phyloP scores from a whole-genome alignment of 2,329 filamentous ascomycete genomes.

The Raffaelea albimanens region DNA sequence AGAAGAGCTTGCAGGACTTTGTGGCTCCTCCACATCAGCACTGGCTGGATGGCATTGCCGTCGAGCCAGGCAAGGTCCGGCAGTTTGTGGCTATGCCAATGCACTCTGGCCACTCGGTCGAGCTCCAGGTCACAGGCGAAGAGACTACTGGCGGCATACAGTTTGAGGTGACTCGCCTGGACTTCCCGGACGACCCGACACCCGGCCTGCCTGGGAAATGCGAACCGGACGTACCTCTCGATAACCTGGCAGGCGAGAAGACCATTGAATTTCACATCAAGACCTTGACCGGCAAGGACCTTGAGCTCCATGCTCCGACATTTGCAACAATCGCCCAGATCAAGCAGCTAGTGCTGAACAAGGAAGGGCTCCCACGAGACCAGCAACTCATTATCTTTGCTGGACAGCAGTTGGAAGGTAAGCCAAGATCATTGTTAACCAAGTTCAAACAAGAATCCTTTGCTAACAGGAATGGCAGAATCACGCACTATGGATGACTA shows the following conservation, averaged over 20 bases:
- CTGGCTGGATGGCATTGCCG: slow-evolving; percentile 6
- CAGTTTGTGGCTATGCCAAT: slow-evolving; percentile 8
- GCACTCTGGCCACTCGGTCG: slow-evolving; percentile 1
- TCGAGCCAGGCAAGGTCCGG: slow-evolving; percentile 1
- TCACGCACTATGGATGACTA: no score
- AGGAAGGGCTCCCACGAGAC: background rate
- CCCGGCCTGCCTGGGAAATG: background rate
- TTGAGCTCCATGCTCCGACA: background rate
- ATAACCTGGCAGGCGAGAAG: background rate
- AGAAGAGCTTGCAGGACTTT: slow-evolving; percentile 5
- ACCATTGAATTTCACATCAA: background rate
- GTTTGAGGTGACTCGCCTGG: slow-evolving; percentile 4
- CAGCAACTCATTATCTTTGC: background rate
- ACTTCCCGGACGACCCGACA: background rate
- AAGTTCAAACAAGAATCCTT: no score
- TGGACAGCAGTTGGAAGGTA: background rate
- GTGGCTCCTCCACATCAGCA: slow-evolving; percentile 1
- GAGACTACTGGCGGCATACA: slow-evolving; percentile 4
- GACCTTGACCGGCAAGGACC: background rate
- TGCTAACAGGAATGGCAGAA: no score
- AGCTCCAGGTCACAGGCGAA: slow-evolving; percentile 3
- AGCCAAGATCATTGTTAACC: no score
- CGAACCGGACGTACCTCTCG: background rate
- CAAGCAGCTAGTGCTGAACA: background rate
- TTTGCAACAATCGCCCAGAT: background rate